These are phyloP conservation scores for Cadophora luteo-olivacea DNA, from an alignment of 2,329 filamentous ascomycete genomes.

Conservation along the genomic window DNA sequence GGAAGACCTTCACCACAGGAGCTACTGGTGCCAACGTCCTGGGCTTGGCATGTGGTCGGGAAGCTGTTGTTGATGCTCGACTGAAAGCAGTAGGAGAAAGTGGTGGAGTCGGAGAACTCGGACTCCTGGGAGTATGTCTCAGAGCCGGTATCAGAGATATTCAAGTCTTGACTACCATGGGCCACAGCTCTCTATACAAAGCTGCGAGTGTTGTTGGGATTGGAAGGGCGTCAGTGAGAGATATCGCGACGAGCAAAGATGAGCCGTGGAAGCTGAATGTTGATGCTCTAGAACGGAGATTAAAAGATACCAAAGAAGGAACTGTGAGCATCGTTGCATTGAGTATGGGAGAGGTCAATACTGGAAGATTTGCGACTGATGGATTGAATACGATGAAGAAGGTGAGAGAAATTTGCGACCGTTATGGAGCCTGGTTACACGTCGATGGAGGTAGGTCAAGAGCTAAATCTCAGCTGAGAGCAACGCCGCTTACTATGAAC, in stretches of 20 bases:
- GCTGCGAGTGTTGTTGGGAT: conserved; percentile 83
- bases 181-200: conserved; percentile 85
- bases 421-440: conserved; percentile 83
- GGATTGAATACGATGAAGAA: conserved; percentile 52
- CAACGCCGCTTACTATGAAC: too few relatives aligned
- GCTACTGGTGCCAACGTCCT: conserved; percentile 70
- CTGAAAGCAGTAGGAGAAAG: conserved; percentile 42
- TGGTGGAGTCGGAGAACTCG: conserved; percentile 69
- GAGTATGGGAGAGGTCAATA: conserved; percentile 92
- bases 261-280: conserved; percentile 76
- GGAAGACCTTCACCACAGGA: conserved; percentile 81
- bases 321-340: conserved; percentile 78
- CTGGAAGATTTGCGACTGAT: conserved; percentile 76
- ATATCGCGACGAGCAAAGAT: conserved; percentile 57
- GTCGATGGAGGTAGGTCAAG: conserved; percentile 72
- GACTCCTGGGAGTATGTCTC: conserved; percentile 70
- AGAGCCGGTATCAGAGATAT: conserved; percentile 69
- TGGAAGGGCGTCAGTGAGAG: conserved; percentile 71
- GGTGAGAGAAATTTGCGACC: conserved; percentile 73
- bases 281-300: conserved; percentile 63
- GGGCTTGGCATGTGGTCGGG: conserved; percentile 73
- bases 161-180: conserved; percentile 80
- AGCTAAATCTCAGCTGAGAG: too few relatives aligned
- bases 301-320: conserved; percentile 54
- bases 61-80: conserved; percentile 60